phyloP scores from a whole-genome alignment of 129 eudicot genomes.

The Mikania micrantha region DNA sequence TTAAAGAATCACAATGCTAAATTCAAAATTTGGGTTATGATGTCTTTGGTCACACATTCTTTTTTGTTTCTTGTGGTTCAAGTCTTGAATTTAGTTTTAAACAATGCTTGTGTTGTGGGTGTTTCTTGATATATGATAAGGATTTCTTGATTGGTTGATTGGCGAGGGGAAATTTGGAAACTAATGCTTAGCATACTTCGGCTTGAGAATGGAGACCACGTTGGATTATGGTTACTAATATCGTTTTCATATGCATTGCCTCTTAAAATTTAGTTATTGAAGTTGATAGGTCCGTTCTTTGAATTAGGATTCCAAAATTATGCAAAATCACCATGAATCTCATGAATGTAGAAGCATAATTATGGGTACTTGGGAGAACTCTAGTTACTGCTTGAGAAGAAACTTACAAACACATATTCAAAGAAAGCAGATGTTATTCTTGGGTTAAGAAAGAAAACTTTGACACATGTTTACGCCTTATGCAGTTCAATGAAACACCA shows the following conservation, averaged over 20 bases:
- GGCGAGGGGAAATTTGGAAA: neutral
- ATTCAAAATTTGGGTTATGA: neutral
- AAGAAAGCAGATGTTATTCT: neutral
- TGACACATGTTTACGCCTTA: neutral
- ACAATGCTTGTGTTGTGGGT: slow-evolving; percentile 5
- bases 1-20: neutral
- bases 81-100: slow-evolving; percentile 11
- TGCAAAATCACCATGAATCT: neutral
- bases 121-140: slow-evolving; percentile 1
- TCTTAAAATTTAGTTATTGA: neutral
- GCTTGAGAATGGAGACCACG: neutral
- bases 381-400: neutral
- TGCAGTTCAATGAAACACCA: neutral
- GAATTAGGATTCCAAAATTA: neutral
- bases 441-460: neutral
- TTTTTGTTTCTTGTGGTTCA: neutral
- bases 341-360: neutral
- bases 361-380: neutral
- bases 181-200: neutral
- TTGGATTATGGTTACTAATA: neutral
- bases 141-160: slow-evolving; percentile 13
- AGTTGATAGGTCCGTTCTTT: neutral
- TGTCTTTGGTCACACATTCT: neutral
- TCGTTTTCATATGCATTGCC: neutral
- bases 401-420: neutral